Conservation (phyloP, 2,329 filamentous ascomycete species). For the Colletotrichum melonis region DNA sequence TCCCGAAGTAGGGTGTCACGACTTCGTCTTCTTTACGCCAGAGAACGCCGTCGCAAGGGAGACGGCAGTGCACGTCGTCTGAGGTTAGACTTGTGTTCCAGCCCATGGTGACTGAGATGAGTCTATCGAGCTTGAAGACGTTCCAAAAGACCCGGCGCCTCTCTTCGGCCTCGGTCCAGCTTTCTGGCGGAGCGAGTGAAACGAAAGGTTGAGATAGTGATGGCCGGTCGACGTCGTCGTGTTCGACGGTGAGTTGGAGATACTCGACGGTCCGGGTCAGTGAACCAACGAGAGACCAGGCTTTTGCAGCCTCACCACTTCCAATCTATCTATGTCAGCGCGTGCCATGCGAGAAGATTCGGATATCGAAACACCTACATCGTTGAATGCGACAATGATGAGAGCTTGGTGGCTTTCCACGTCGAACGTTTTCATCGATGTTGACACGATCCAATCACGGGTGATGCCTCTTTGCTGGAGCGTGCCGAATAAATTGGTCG, state of each 20-base stretch:
- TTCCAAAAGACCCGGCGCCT: slow-evolving; percentile 47
- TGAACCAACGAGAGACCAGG: slow-evolving; percentile 36
- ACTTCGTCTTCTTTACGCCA: slow-evolving; percentile 54
- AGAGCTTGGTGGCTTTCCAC: slow-evolving; percentile 51
- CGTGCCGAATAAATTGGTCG: slow-evolving; percentile 11
- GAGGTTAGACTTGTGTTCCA: slow-evolving; percentile 48
- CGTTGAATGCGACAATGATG: slow-evolving; percentile 50
- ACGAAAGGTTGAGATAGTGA: slow-evolving; percentile 38
- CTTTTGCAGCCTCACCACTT: slow-evolving; percentile 35
- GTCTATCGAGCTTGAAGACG: slow-evolving; percentile 45
- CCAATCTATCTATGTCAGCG: slow-evolving; percentile 33
- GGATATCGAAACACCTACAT: slow-evolving; percentile 40
- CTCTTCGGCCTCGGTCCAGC: slow-evolving; percentile 47
- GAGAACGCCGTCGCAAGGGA: slow-evolving; percentile 51
- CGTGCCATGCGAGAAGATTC: no score
- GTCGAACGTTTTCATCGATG: slow-evolving; percentile 40
- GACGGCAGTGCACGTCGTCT: slow-evolving; percentile 43
- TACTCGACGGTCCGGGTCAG: slow-evolving; percentile 38
- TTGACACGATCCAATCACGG: slow-evolving; percentile 41
- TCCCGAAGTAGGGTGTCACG: slow-evolving; percentile 55
- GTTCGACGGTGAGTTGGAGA: slow-evolving; percentile 35
- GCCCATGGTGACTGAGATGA: slow-evolving; percentile 41
- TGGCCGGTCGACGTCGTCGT: slow-evolving; percentile 7
- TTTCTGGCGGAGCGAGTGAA: slow-evolving; percentile 43
- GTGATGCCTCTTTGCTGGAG: background rate